Evolutionary conservation across 2,329 filamentous ascomycete species (phyloP).

Genomic region (Zopfia rhizophila): DNA sequence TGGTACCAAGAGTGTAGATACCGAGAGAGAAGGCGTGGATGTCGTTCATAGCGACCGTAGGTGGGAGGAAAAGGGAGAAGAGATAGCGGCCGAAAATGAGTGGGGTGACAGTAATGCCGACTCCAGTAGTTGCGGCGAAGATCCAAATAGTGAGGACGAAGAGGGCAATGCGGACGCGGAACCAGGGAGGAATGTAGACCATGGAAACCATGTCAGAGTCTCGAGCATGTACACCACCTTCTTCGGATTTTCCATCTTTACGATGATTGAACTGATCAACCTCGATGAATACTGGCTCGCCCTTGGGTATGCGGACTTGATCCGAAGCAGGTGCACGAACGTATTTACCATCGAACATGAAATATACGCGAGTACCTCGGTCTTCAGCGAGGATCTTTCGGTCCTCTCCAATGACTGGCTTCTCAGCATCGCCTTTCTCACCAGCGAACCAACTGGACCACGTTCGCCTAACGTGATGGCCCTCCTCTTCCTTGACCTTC

Average conservation of each 20-base stretch:
- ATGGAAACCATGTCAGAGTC: conserved; percentile 60
- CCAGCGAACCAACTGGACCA: conserved; percentile 68
- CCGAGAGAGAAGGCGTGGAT: conserved; percentile 96
- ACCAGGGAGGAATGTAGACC: conserved; percentile 83
- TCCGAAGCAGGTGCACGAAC: conserved; percentile 95
- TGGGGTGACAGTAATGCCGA: conserved; percentile 86
- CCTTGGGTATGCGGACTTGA: conserved; percentile 92
- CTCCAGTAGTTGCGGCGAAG: conserved; percentile 88
- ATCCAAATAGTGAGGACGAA: conserved; percentile 94
- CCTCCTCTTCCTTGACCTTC: conserved; percentile 82
- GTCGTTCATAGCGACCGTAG: conserved; percentile 78
- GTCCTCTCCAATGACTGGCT: conserved; percentile 48
- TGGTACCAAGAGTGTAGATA: conserved; percentile 79
- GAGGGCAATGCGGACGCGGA: conserved; percentile 79
- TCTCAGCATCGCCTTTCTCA: conserved; percentile 49
- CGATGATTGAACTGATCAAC: conserved; percentile 75
- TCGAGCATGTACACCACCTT: conserved; percentile 43
- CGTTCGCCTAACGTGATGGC: conserved; percentile 68
- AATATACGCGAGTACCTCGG: conserved; percentile 54
- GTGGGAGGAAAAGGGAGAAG: conserved; percentile 77
- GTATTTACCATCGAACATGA: conserved; percentile 80
- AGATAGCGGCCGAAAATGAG: conserved; percentile 84
- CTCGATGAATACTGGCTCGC: conserved; percentile 80
- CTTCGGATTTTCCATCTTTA: conserved; percentile 65
- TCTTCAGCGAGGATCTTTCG: conserved; percentile 49